Conservation (phyloP, 768 basidiomycete genomes). For the Candolleomyces efflorescens region DNA sequence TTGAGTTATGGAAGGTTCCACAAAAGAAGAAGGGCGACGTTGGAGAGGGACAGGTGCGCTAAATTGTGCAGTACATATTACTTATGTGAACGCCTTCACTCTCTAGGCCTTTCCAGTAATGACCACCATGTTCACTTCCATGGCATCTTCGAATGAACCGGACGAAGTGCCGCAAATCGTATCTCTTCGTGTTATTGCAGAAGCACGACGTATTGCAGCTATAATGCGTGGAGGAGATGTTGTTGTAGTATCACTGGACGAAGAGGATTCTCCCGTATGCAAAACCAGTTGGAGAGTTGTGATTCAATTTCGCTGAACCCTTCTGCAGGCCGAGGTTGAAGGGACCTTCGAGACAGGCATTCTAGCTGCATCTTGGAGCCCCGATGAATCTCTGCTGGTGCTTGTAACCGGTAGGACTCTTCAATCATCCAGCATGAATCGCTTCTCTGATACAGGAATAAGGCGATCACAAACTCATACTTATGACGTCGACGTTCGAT, state of each 20-base stretch:
- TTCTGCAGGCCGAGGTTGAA: slow-evolving; percentile 67
- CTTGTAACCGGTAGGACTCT: slow-evolving; percentile 65
- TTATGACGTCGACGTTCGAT: slow-evolving; percentile 89
- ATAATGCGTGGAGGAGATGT: slow-evolving; percentile 84
- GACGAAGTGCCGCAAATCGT: slow-evolving; percentile 41
- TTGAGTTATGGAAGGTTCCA: slow-evolving; percentile 53
- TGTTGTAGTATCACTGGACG: slow-evolving; percentile 55
- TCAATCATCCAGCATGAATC: neutral
- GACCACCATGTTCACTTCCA: slow-evolving; percentile 32
- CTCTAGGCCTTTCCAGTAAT: slow-evolving; percentile 21
- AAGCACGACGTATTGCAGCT: slow-evolving; percentile 60
- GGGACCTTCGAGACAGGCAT: slow-evolving; percentile 87
- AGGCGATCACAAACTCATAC: slow-evolving; percentile 76
- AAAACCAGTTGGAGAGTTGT: neutral
- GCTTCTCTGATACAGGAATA: neutral
- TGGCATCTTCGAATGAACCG: slow-evolving; percentile 22
- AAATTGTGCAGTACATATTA: no score
- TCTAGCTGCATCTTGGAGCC: slow-evolving; percentile 80
- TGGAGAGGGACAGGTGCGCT: slow-evolving; percentile 10
- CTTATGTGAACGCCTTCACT: no score
- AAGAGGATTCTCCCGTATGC: slow-evolving; percentile 43
- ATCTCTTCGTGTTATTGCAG: slow-evolving; percentile 66
- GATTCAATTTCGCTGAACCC: slow-evolving; percentile 15
- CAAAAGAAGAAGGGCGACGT: slow-evolving; percentile 16
- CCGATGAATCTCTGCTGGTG: slow-evolving; percentile 84